A percentile compares a stretch with the other conserved stretches of the same genome.
Conservation (phyloP, 2,329 filamentous ascomycete genomes). For the Botrytis deweyae region DNA sequence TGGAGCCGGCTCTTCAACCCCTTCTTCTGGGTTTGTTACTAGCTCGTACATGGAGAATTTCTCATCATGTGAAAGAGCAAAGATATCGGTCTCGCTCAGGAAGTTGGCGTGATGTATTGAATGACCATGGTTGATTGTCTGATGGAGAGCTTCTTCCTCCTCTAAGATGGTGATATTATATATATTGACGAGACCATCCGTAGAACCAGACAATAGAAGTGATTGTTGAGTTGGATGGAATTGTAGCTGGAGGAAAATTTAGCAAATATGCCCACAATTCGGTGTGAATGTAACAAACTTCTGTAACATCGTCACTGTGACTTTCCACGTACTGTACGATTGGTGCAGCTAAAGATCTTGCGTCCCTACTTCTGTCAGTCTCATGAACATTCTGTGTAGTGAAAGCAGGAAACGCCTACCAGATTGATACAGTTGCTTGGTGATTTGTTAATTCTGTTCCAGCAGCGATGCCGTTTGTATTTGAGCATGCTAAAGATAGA, state of each 20-base stretch:
- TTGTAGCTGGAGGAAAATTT: conserved; percentile 47
- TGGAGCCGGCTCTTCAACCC: conserved; percentile 48
- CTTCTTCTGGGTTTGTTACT: conserved; percentile 61
- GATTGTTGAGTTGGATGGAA: conserved; percentile 61
- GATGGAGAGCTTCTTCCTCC: conserved; percentile 75
- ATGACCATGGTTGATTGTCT: conserved; percentile 75
- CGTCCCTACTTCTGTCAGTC: conserved; percentile 49
- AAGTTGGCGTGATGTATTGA: conserved; percentile 76
- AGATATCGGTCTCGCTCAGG: conserved; percentile 63
- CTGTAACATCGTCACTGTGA: conserved; percentile 67
- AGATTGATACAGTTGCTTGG: conserved; percentile 60
- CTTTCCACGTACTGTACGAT: conserved; percentile 60
- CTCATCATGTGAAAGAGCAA: conserved; percentile 76
- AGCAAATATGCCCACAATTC: conserved; percentile 28
- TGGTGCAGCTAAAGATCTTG: conserved; percentile 49
- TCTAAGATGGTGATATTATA: conserved; percentile 69
- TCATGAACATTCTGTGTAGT: background rate
- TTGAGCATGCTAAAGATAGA: conserved; percentile 62
- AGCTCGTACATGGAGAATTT: conserved; percentile 71
- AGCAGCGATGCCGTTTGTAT: conserved; percentile 61
- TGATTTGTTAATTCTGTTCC: conserved; percentile 71
- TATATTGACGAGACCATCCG: conserved; percentile 75
- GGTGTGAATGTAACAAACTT: conserved; percentile 42
- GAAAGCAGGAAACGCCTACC: conserved; percentile 45
- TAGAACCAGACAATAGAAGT: conserved; percentile 72